Evolutionary conservation across 805 yeast genomes (phyloP), one percentile per base, ranked within the genome.

Genomic region (Yamadazyma olivae): DNA sequence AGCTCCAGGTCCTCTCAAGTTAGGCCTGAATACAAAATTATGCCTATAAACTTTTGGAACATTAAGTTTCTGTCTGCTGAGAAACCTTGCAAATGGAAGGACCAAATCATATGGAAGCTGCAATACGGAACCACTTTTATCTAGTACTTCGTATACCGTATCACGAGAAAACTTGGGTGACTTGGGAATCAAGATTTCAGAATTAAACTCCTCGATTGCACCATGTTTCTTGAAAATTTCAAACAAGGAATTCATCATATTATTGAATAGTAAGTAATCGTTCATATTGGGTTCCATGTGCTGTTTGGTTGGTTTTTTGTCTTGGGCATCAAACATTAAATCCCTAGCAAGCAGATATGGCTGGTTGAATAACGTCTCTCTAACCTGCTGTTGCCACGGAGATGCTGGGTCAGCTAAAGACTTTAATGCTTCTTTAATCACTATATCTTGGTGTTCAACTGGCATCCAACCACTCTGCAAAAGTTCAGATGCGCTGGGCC

Each of bases 351-450:
- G 70, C 57, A 82, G 81, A 49, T 88, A 83, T 0, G 96, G 89
- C 49, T 87, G 95, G 12, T 84, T 71, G 57, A 93, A 93, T 23
- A 93, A 62, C 0, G 93, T 83, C 36, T 83, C 84, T 51, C 96
- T 74, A 0, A 93, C 96, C 56, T 89, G 95, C 44, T 81, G 86
- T 46, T 90, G 93, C 95, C 96, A 89, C 1, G 95, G 90, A 0
- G 96, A 86, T 0, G 93, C 79, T 0, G 96, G 91, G 55, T 89
- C 90, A 0, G 95, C 83, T 39, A 93, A 61, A 19, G 89, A 85
- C 45, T 81, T 79, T 45, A 93, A 66, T 0, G 96, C 96, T 51
- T 89, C 95, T 51, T 86, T 83, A 40, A 93, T 84, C 8, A 88
- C 75, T 51, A 85, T 86, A 52, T 93, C 97, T 50, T 89, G 95